Evolutionary conservation across 208 protist species (phyloP), one percentile per base, ranked within the genome.

Genomic region (Crithidia expoeki): DNA sequence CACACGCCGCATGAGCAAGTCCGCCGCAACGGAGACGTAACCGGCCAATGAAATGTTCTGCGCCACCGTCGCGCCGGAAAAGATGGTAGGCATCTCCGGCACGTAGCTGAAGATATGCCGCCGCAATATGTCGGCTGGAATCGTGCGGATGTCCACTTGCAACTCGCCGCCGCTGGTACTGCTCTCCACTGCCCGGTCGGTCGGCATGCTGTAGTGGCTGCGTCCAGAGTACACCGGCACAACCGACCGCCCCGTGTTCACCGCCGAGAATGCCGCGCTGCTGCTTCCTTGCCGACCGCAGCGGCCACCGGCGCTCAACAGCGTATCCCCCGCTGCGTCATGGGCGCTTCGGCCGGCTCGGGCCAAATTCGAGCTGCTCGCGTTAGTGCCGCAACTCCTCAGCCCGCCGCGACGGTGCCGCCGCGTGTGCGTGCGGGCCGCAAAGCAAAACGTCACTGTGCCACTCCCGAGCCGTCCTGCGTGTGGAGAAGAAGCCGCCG

Each of bases 81-180:
- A 86, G 12, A 94, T 38, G 0, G 74, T 86, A 17, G 85, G 72
- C 21, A 40, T 66, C 80, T 91, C 81, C 19, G 88, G 88, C 19
- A 94, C 83, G 68, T 91, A 94, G 76, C 83, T 85, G 63, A 94
- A 94, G 40, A 90, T 65, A 25, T 60, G 58, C 25, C 76, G 57
- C 12, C 88, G 84, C 38, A 94, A 81, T 14, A 83, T 58, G 36
- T 85, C 80, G 0, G 59, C 62, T 2, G 80, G 80, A 12, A 85
- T 62, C 25, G 55, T 38, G 52, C 65, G 50, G 5, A 85, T 66
- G 36, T 76, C 75, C 19, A 84, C 73, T 1, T 49, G 69, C 33
- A 23, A 38, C 42, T 72, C 57, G 1, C 21, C 60, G 5, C 9
- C 59, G 25, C 42, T 17, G 42, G 16, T 17, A 3, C 42, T 17